phyloP scores from a whole-genome alignment of 2,329 filamentous ascomycete species.

The Penicillium sp. region DNA sequence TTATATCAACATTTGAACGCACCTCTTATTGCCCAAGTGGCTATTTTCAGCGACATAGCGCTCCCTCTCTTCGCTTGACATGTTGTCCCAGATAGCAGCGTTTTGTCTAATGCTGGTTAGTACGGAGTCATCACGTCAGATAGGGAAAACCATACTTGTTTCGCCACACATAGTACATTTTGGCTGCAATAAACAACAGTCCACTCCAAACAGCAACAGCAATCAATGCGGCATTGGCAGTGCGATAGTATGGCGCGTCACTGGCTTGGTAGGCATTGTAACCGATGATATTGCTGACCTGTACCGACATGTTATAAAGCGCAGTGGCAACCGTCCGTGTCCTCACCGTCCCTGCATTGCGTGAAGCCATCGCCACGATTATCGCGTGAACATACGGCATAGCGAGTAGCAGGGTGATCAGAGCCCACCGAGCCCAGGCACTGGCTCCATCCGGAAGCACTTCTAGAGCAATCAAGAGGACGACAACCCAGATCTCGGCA shows the following conservation, averaged over 20 bases:
- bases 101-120: constrained; percentile 26
- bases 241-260: constrained; percentile 58
- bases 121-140: not conserved
- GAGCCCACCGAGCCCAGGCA: constrained; percentile 54
- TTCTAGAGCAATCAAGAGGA: constrained; percentile 53
- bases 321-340: constrained; percentile 47
- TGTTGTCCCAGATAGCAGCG: constrained; percentile 39
- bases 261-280: constrained; percentile 52
- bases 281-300: constrained; percentile 42
- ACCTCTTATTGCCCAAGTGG: constrained; percentile 48
- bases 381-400: constrained; percentile 61
- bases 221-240: constrained; percentile 59
- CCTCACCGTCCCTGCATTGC: constrained; percentile 45
- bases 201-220: constrained; percentile 52
- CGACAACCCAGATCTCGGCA: constrained; percentile 54
- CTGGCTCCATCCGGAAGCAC: constrained; percentile 49
- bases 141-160: constrained; percentile 35
- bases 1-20: not conserved
- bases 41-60: constrained; percentile 40
- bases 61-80: constrained; percentile 40
- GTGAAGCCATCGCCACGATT: constrained; percentile 46
- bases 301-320: constrained; percentile 49
- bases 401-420: constrained; percentile 55
- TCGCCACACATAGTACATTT: constrained; percentile 41
- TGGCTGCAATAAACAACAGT: constrained; percentile 49